These are phyloP conservation scores for Sordariomycetes sp. DNA, from an alignment of 2,329 filamentous ascomycete species.

Conservation along the genomic window DNA sequence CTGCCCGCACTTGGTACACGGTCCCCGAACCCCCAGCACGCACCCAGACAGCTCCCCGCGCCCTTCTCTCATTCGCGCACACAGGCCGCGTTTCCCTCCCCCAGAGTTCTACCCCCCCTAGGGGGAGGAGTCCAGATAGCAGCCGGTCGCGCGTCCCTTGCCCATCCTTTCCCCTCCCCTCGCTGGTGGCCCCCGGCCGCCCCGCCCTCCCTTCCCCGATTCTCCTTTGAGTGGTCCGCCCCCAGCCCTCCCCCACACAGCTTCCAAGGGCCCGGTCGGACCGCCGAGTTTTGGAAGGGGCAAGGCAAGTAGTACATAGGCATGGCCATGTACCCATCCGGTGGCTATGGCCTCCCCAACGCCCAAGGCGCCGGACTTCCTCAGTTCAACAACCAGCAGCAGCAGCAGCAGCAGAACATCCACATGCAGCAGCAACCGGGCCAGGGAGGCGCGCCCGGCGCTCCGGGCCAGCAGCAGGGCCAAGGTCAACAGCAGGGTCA, in stretches of 20 bases:
- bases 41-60: background rate
- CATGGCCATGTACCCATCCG: slow-evolving; percentile 4
- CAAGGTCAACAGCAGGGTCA: background rate
- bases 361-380: slow-evolving; percentile 2
- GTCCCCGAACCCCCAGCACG: background rate
- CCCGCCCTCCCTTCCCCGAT: background rate
- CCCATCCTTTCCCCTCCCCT: background rate
- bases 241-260: background rate
- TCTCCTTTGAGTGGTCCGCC: background rate
- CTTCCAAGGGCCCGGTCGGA: background rate
- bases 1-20: background rate
- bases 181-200: background rate
- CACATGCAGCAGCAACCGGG: slow-evolving; percentile 3
- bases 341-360: slow-evolving; percentile 5
- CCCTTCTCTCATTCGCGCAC: background rate
- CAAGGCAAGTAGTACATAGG: background rate
- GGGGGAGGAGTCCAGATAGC: background rate
- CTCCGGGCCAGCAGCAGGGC: background rate
- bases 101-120: background rate
- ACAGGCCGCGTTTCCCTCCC: background rate
- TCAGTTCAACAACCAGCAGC: slow-evolving; percentile 4
- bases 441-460: background rate
- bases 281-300: background rate
- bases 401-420: slow-evolving; percentile 1
- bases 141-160: background rate